Percentiles rank a stretch among this genome's conserved stretches.
phyloP scores from a whole-genome alignment of 495 filamentous ascomycete genomes.

The Jackrogersella minutella region DNA sequence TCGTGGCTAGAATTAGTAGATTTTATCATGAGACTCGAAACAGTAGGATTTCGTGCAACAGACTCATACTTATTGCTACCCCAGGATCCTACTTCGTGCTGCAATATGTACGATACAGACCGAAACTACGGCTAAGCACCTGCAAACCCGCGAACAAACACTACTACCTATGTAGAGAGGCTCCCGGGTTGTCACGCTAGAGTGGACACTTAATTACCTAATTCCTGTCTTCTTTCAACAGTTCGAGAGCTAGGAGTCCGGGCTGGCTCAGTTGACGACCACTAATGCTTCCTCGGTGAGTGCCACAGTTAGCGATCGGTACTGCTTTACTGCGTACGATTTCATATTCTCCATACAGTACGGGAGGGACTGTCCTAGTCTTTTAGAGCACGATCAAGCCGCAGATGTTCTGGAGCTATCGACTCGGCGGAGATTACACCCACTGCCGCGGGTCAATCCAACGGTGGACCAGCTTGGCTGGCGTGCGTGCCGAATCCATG shows the following conservation, averaged over 20 bases:
- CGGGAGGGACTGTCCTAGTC: constrained; percentile 27
- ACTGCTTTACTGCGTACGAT: constrained; percentile 20
- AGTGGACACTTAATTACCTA: not conserved
- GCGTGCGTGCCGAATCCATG: constrained; percentile 33
- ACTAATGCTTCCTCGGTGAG: constrained; percentile 42
- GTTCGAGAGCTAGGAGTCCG: constrained; percentile 27
- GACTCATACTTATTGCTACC: constrained; percentile 23
- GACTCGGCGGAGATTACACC: constrained; percentile 44
- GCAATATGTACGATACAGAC: not conserved
- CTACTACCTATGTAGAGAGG: constrained; percentile 1
- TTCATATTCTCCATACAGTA: constrained; percentile 36
- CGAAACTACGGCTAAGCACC: constrained; percentile 10
- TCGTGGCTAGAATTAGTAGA: constrained; percentile 3
- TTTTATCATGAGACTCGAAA: constrained; percentile 20
- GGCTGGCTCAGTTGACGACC: constrained; percentile 27
- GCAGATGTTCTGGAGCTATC: constrained; percentile 47
- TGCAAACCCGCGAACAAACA: constrained; percentile 6
- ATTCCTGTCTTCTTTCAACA: constrained; percentile 19
- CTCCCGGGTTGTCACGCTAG: constrained; percentile 14
- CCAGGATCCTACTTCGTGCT: constrained; percentile 15
- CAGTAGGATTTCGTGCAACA: constrained; percentile 30
- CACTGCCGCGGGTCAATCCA: constrained; percentile 48
- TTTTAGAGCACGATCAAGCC: constrained; percentile 35
- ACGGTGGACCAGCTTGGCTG: constrained; percentile 36
- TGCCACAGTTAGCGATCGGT: constrained; percentile 21